Evolutionary conservation across 768 basidiomycete genomes (phyloP).

Genomic region (Hericium rajendrae): DNA sequence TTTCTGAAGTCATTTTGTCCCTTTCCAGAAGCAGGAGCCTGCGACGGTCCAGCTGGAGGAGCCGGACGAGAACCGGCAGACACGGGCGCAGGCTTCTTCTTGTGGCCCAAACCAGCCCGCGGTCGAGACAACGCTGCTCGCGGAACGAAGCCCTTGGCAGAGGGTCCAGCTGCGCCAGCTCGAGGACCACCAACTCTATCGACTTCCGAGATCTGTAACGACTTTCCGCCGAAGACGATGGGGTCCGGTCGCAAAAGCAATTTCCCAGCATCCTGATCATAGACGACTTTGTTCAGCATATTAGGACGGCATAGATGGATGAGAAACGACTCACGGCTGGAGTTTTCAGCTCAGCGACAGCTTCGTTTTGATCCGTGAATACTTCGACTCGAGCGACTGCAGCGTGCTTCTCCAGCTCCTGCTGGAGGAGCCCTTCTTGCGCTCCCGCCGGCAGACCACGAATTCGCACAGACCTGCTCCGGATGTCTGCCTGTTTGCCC

Average conservation of each 20-base stretch:
- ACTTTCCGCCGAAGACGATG: conserved; percentile 55
- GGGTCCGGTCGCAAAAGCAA: conserved; percentile 65
- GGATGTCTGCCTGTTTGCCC: conserved; percentile 43
- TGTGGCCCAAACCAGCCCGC: conserved; percentile 60
- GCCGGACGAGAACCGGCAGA: conserved; percentile 12
- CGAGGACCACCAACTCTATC: conserved; percentile 23
- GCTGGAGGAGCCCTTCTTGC: conserved; percentile 89
- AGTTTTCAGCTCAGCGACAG: conserved; percentile 55
- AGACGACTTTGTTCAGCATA: neutral
- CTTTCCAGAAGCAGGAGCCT: conserved; percentile 28
- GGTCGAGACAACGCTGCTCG: conserved; percentile 55
- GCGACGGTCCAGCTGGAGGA: conserved; percentile 8
- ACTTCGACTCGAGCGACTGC: conserved; percentile 67
- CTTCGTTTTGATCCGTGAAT: conserved; percentile 50
- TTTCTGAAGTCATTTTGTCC: conserved; percentile 83
- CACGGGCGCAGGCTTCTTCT: conserved; percentile 28
- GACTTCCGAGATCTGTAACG: conserved; percentile 53
- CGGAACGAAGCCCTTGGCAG: conserved; percentile 54
- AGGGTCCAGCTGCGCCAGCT: conserved; percentile 22
- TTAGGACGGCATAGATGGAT: neutral
- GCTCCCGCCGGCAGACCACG: conserved; percentile 64
- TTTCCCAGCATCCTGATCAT: conserved; percentile 69
- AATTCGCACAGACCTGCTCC: conserved; percentile 67
- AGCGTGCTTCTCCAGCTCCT: conserved; percentile 72
- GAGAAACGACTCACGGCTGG: conserved; percentile 40